Base-by-base conservation (phyloP, 1,284 basidiomycete genomes). In the Rhodotorula sp. region DNA sequence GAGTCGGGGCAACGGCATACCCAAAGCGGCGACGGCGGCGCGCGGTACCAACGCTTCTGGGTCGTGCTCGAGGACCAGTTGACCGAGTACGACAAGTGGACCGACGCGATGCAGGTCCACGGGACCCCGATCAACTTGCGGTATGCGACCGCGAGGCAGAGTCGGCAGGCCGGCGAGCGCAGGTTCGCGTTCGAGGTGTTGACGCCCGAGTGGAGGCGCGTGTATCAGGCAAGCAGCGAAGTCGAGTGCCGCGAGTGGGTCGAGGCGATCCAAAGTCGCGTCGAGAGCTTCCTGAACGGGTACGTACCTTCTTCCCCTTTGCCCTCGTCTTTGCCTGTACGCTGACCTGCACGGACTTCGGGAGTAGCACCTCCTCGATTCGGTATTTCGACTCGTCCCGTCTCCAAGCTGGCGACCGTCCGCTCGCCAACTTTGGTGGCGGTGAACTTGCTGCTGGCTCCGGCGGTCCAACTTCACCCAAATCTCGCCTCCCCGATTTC, bases 271-370 rank as follows among this genome's bases (percentile, higher is more conserved):
- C 80, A 81, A 55, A 83, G 83, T 64, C 83, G 84, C 34, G 84
- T 85, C 66, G 84, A 85, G 77, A 83, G 83, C 55, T 77, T 84
- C 56, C 79, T 85, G 68, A 85, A 85, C 76, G 84, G 81, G 78
- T 76, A 48, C 55, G 74, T 19, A 5, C 14, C 1, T 4, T 56
- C 49, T 18, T 52, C 26, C n/a, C n/a, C n/a, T n/a, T n/a, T n/a
- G n/a, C n/a, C n/a, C n/a, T n/a, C n/a, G n/a, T n/a, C n/a, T n/a
- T n/a, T n/a, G n/a, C n/a, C n/a, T n/a, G n/a, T n/a, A n/a, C n/a
- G n/a, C n/a, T n/a, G n/a, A n/a, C n/a, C n/a, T n/a, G n/a, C n/a
- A n/a, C n/a, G n/a, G n/a, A n/a, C n/a, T n/a, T n/a, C n/a, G n/a
- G n/a, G n/a, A 54, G 21, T 54, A 78, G 83, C 5, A 83, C 82